These are phyloP conservation scores for Amanita pallidorosea DNA, from an alignment of 768 basidiomycete species.

Conservation along the genomic window DNA sequence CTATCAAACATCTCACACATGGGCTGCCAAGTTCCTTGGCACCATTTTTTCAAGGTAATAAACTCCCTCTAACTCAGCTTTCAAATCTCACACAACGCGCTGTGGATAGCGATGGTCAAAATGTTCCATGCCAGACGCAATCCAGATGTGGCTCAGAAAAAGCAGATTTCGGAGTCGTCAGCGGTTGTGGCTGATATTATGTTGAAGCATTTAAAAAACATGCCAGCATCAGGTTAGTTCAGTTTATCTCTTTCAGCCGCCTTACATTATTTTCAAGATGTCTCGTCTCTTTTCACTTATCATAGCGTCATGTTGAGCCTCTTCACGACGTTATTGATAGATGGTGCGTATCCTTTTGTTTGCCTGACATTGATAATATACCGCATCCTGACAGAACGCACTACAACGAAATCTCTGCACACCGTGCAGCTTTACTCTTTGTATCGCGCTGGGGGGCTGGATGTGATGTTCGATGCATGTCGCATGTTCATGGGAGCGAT, in stretches of 20 bases:
- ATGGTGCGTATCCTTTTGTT: slow-evolving; percentile 24
- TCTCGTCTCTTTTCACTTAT: slow-evolving; percentile 27
- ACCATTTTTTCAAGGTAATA: slow-evolving; percentile 80
- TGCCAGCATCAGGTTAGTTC: slow-evolving; percentile 33
- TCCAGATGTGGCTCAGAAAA: slow-evolving; percentile 63
- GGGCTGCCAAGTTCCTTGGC: slow-evolving; percentile 66
- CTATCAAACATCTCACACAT: slow-evolving; percentile 70
- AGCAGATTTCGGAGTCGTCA: slow-evolving; percentile 66
- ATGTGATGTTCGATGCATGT: slow-evolving; percentile 52
- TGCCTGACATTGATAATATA: slow-evolving; percentile 2
- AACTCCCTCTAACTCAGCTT: neutral
- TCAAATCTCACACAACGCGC: neutral
- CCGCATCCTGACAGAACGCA: slow-evolving; percentile 47
- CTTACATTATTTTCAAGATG: slow-evolving; percentile 11
- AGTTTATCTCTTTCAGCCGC: neutral
- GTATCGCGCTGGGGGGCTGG: slow-evolving; percentile 59
- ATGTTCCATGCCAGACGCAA: slow-evolving; percentile 77
- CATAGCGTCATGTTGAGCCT: slow-evolving; percentile 37
- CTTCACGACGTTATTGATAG: slow-evolving; percentile 33
- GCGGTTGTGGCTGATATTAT: slow-evolving; percentile 62
- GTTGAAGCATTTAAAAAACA: slow-evolving; percentile 51
- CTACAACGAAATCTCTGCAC: slow-evolving; percentile 63
- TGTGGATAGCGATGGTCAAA: slow-evolving; percentile 63
- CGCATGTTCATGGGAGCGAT: slow-evolving; percentile 45
- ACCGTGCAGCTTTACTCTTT: slow-evolving; percentile 75